These are phyloP conservation scores for Helotiales sp. DNA, from an alignment of 2,329 filamentous ascomycete genomes.

Conservation along the genomic window DNA sequence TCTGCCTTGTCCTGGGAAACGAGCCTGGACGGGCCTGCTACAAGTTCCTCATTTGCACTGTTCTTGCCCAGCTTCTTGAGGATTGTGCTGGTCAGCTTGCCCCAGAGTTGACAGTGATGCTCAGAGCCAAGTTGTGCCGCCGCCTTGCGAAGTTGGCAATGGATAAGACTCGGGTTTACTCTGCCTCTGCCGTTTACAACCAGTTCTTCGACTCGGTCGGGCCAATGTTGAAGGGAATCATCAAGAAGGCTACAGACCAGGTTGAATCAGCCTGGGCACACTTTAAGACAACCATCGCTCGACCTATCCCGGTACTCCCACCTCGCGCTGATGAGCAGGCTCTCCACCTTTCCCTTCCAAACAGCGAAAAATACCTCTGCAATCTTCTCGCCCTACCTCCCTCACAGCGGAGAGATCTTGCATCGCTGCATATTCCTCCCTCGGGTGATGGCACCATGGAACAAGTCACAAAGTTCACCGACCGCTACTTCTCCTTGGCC, in stretches of 20 bases:
- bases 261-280: constrained; percentile 47
- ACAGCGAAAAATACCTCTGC: constrained; percentile 47
- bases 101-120: constrained; percentile 46
- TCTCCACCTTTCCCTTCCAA: constrained; percentile 47
- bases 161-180: constrained; percentile 41
- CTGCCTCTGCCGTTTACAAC: constrained; percentile 34
- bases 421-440: constrained; percentile 25
- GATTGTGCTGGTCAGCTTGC: constrained; percentile 43
- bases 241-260: constrained; percentile 40
- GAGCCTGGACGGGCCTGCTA: constrained; percentile 55
- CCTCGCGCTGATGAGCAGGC: constrained; percentile 43
- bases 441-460: constrained; percentile 23
- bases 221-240: constrained; percentile 39
- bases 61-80: constrained; percentile 54
- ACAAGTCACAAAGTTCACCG: constrained; percentile 32
- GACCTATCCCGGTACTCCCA: constrained; percentile 51
- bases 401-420: constrained; percentile 21
- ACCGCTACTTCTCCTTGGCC: constrained; percentile 37
- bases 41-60: constrained; percentile 60
- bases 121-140: constrained; percentile 59
- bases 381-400: constrained; percentile 20
- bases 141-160: constrained; percentile 62
- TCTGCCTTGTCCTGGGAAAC: constrained; percentile 49
- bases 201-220: constrained; percentile 41
- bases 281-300: constrained; percentile 47